A percentile compares a stretch with the other conserved stretches of the same genome.
Evolutionary conservation across 768 basidiomycete species (phyloP).

Genomic region (Boletales sp.): DNA sequence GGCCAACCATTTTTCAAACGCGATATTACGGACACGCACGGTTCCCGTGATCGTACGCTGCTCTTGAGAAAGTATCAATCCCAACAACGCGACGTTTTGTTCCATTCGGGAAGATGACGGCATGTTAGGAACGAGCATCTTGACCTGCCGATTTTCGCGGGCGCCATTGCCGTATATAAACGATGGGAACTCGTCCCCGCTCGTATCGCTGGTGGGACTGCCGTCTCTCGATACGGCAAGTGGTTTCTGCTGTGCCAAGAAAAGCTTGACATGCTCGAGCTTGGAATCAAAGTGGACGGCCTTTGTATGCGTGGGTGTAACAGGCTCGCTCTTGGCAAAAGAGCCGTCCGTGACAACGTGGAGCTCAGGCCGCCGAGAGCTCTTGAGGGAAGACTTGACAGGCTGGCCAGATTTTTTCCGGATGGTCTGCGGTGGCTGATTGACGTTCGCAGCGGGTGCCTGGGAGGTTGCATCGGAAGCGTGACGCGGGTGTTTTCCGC

Average conservation of each 20-base stretch:
- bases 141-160: slow-evolving; percentile 37
- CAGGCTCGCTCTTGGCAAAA: slow-evolving; percentile 70
- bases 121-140: slow-evolving; percentile 69
- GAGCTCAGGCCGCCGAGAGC: slow-evolving; percentile 51
- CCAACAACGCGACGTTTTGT: slow-evolving; percentile 53
- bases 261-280: slow-evolving; percentile 92
- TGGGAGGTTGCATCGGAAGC: slow-evolving; percentile 18
- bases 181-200: slow-evolving; percentile 73
- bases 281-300: slow-evolving; percentile 91
- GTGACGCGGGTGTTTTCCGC: slow-evolving; percentile 18
- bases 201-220: slow-evolving; percentile 80
- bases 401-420: slow-evolving; percentile 95
- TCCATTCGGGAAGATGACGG: slow-evolving; percentile 39
- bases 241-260: slow-evolving; percentile 93
- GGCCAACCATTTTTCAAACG: slow-evolving; percentile 83
- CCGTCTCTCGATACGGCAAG: slow-evolving; percentile 89
- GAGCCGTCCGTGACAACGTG: slow-evolving; percentile 48
- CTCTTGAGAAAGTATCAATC: slow-evolving; percentile 49
- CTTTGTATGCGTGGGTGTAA: slow-evolving; percentile 74
- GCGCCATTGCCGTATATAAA: slow-evolving; percentile 55
- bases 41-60: slow-evolving; percentile 61
- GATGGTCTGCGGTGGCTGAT: slow-evolving; percentile 37
- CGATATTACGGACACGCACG: slow-evolving; percentile 78
- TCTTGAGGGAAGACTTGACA: slow-evolving; percentile 88
- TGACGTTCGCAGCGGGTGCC: neutral